Base-by-base conservation (phyloP, 1,284 basidiomycete genomes). In the Cryptococcus maquisensis region DNA sequence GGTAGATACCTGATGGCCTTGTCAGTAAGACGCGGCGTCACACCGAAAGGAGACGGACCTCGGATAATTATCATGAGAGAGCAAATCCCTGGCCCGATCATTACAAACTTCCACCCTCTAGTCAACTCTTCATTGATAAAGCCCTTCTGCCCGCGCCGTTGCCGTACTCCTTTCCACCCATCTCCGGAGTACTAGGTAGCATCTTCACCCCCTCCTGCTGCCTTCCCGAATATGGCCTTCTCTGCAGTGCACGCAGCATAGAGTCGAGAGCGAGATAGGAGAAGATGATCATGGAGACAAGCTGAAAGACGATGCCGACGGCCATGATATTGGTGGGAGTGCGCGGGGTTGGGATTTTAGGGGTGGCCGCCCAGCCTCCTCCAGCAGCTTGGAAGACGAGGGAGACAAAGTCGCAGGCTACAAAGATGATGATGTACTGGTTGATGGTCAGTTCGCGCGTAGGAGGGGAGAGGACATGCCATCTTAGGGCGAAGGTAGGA, bases 301-400 rank as follows among this genome's bases (percentile, higher is more conserved):
- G 63, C 50, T 76, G 74, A 60, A 75, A 67, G 57, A 72, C 60
- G 63, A 76, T 76, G 49, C 74, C 74, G 2, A 64, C 71, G n/a
- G 75, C 69, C 73, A 75, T 73, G 57, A 71, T 68, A 47, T 70
- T 66, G 35, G 62, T 66, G 3, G 63, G 57, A 51, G 55, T 1
- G 52, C 62, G 38, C 59, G 61, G 36, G 53, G 49, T 46, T 4
- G 59, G 58, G 9, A 24, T 15, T 8, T 37, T 47, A 18, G 39
- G 35, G 1, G 60, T 49, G 1, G 68, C 68, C 2, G 72, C 72
- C 41, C 69, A 63, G 2, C 72, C 77, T 13, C 76, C 78, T 1
- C 78, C 78, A 16, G 75, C 61, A 3, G 72, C 74, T 56, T 79
- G 74, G 8, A 79, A 65, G 48, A 75, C 62, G 23, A 79, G 65